These are phyloP conservation scores for Eucalyptus caleyi DNA, from an alignment of 345 rosid species.

Conservation along the genomic window DNA sequence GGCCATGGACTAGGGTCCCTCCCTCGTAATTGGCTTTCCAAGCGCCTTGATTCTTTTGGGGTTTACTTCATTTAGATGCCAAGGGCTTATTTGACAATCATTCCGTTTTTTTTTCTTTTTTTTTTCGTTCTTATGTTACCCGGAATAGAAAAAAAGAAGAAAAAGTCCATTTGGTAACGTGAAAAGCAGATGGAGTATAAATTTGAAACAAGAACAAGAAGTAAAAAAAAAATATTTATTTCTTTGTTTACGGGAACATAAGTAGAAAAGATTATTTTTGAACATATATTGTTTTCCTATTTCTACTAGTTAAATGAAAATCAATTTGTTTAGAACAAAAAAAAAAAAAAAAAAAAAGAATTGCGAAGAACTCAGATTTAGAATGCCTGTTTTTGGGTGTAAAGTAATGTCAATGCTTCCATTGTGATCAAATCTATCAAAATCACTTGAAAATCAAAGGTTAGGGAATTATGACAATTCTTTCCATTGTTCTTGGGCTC, in stretches of 20 bases:
- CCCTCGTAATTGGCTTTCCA: neutral
- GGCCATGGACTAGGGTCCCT: neutral
- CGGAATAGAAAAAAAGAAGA: no score
- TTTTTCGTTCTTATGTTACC: no score
- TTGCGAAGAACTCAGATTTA: neutral
- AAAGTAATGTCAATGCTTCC: neutral
- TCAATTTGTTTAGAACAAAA: neutral
- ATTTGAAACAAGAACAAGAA: accelerated
- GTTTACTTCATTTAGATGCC: neutral
- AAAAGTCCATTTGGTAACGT: no score
- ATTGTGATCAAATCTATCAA: neutral
- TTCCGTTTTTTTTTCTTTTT: no score
- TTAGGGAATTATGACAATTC: neutral
- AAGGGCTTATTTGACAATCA: no score
- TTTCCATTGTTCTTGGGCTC: neutral
- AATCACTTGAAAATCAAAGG: neutral
- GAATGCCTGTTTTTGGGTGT: no score
- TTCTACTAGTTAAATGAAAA: neutral
- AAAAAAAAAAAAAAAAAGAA: no score
- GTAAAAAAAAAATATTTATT: no score
- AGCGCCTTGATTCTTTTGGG: neutral
- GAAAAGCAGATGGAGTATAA: neutral
- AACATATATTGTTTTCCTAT: neutral
- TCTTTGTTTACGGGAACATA: neutral
- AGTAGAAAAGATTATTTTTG: no score